Conservation (phyloP, 495 filamentous ascomycete genomes). For the Acidomyces sp. region DNA sequence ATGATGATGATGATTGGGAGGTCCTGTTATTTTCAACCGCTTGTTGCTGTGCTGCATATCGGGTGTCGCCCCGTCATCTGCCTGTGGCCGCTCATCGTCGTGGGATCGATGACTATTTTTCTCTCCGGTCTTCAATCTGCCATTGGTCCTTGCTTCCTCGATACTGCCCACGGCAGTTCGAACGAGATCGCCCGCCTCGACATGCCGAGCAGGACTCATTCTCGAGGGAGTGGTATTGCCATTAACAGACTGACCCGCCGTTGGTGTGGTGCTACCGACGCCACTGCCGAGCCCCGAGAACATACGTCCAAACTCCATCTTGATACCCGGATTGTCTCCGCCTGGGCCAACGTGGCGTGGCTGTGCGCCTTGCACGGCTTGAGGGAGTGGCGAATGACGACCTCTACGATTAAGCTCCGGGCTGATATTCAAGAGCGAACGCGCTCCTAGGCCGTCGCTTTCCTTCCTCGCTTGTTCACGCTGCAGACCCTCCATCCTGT, state of each 20-base stretch:
- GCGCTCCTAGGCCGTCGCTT: conserved; percentile 14
- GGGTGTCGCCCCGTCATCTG: conserved; percentile 42
- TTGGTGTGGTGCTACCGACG: conserved; percentile 49
- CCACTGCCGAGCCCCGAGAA: conserved; percentile 86
- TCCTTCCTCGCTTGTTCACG: conserved; percentile 23
- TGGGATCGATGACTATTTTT: conserved; percentile 41
- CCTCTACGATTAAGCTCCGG: conserved; percentile 51
- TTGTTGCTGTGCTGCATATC: conserved; percentile 42
- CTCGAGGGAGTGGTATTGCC: conserved; percentile 44
- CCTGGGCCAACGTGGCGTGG: conserved; percentile 59
- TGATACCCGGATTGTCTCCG: conserved; percentile 73
- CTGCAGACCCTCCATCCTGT: conserved; percentile 14
- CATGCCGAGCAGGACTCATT: conserved; percentile 33
- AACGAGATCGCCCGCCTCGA: conserved; percentile 17
- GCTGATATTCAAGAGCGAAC: conserved; percentile 38
- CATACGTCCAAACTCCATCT: conserved; percentile 82
- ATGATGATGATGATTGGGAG: conserved; percentile 36
- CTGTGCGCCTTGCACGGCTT: conserved; percentile 86
- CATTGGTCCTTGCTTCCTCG: conserved; percentile 34
- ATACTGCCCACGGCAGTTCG: conserved; percentile 23
- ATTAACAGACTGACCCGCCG: conserved; percentile 35
- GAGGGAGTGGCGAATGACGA: conserved; percentile 64
- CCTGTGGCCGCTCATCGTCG: conserved; percentile 45
- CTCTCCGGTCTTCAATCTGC: conserved; percentile 43
- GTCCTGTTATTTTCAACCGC: conserved; percentile 29